Evolutionary conservation across 108 stramenopile species (phyloP).

Genomic region (Cyclotella sp.): DNA sequence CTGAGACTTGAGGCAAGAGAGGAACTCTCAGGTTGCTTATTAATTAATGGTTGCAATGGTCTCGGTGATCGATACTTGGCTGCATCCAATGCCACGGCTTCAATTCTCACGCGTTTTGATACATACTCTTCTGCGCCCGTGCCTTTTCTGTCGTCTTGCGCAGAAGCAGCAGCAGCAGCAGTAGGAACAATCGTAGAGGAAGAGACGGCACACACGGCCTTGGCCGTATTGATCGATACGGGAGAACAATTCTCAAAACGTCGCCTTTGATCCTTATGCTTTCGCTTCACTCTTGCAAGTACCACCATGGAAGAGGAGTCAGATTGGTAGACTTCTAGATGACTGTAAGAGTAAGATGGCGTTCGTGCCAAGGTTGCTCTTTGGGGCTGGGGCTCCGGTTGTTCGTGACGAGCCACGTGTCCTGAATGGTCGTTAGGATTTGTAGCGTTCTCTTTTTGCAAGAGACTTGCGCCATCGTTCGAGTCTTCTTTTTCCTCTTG

Average conservation of each 20-base stretch:
- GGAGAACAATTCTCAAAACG: not conserved
- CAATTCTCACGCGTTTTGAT: conserved; percentile 32
- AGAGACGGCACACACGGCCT: not conserved
- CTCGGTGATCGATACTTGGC: not conserved
- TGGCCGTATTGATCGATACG: conserved; percentile 16
- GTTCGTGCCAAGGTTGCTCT: not conserved
- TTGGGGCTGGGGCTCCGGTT: too few relatives aligned
- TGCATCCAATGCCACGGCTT: conserved; percentile 16
- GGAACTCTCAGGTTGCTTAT: conserved; percentile 15
- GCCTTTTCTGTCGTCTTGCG: too few relatives aligned
- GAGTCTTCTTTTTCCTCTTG: not conserved
- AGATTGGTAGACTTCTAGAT: conserved; percentile 38
- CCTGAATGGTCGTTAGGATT: not conserved
- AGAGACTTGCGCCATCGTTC: not conserved
- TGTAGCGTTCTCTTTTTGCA: too few relatives aligned
- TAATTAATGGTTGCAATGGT: not conserved
- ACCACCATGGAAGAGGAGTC: conserved; percentile 75
- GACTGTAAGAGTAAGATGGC: not conserved
- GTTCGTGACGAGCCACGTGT: not conserved
- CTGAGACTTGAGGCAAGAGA: conserved; percentile 29
- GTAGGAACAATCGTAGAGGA: too few relatives aligned
- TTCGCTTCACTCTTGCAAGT: conserved; percentile 62
- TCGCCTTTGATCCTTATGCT: conserved; percentile 37
- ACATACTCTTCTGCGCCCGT: not conserved
- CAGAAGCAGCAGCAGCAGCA: too few relatives aligned